phyloP scores from a whole-genome alignment of 306 rosid genomes.

The Quercus wislizeni region DNA sequence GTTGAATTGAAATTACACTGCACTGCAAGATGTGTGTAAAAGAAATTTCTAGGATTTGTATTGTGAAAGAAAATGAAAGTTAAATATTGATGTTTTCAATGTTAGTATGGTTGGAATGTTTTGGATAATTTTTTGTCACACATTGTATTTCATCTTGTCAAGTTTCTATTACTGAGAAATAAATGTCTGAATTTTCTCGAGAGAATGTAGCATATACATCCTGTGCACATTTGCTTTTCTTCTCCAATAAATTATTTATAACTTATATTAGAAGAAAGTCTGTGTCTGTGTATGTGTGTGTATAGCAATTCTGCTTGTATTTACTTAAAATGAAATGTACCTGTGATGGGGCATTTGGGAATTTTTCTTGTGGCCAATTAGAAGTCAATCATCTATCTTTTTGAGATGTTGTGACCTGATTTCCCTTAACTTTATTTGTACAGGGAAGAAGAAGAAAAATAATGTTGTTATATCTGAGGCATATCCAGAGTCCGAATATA shows the following conservation, averaged over 20 bases:
- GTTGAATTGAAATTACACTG: neutral
- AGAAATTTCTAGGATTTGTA: neutral
- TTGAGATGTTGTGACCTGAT: neutral
- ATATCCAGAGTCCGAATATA: constrained; percentile 86
- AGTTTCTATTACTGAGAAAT: neutral
- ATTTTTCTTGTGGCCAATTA: neutral
- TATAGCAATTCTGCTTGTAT: neutral
- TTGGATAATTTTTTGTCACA: neutral
- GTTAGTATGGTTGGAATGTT: neutral
- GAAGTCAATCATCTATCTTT: neutral
- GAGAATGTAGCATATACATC: neutral
- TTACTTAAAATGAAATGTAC: neutral
- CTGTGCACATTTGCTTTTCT: neutral
- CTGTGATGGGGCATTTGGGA: neutral
- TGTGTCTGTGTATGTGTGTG: neutral
- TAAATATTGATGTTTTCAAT: neutral
- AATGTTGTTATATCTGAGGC: constrained; percentile 53
- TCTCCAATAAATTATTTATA: neutral
- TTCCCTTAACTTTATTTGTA: neutral
- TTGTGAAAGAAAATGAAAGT: neutral
- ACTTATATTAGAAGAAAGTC: neutral
- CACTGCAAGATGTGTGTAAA: neutral
- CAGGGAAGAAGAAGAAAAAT: constrained; percentile 56
- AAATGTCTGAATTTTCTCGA: neutral
- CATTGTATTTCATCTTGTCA: neutral